phyloP scores from a whole-genome alignment of 345 rosid genomes.

The Salix viminalis region DNA sequence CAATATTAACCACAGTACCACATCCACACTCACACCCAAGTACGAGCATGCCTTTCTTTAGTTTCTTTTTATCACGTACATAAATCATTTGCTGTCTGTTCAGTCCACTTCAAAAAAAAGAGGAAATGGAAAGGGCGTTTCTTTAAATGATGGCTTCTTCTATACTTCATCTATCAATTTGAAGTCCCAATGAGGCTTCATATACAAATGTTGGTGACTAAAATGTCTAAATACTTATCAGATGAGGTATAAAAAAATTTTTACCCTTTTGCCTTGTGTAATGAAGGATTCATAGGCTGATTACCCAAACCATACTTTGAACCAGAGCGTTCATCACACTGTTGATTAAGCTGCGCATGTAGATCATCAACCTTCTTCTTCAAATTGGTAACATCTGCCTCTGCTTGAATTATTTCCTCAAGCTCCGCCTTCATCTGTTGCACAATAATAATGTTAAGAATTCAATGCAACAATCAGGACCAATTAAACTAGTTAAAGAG shows the following conservation, averaged over 20 bases:
- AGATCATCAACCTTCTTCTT: conserved; percentile 61
- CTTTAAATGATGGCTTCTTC: neutral
- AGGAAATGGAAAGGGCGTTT: neutral
- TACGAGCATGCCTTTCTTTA: neutral
- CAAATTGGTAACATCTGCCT: conserved; percentile 57
- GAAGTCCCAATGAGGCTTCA: neutral
- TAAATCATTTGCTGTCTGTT: neutral
- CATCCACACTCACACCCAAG: neutral
- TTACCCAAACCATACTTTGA: conserved; percentile 33
- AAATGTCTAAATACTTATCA: neutral
- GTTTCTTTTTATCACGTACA: too few relatives aligned
- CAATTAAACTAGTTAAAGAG: conserved; percentile 7
- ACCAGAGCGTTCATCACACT: conserved; percentile 35
- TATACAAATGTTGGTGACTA: neutral
- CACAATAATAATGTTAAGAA: conserved; percentile 23
- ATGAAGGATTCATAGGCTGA: conserved; percentile 26
- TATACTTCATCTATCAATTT: neutral
- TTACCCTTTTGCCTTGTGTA: conserved; percentile 41
- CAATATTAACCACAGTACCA: neutral
- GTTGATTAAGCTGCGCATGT: conserved; percentile 42
- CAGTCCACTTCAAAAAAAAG: neutral
- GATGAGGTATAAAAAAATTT: conserved; percentile 12
- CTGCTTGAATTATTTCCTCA: conserved; percentile 58
- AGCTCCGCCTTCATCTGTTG: conserved; percentile 57
- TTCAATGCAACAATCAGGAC: conserved; percentile 11